Evolutionary conservation across 1,284 basidiomycete species (phyloP).

Genomic region (Takashimella tepidaria): DNA sequence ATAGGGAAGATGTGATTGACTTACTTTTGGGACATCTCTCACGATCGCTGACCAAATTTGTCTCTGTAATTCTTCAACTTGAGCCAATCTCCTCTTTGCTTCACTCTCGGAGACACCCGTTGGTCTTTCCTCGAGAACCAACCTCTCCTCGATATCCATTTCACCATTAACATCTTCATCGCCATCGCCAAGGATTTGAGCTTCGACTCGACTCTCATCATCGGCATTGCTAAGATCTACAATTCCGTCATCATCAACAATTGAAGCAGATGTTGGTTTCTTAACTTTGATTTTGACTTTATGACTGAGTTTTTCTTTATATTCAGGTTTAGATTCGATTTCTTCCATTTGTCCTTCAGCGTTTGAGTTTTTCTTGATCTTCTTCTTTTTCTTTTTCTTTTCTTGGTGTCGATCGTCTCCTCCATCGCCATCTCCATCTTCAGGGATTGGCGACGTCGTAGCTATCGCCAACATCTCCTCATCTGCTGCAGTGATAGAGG

Average conservation of each 20-base stretch:
- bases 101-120: slow-evolving; percentile 38
- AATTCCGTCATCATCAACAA: neutral
- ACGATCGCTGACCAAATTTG: slow-evolving; percentile 84
- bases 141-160: neutral
- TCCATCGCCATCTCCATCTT: no score
- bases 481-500: neutral
- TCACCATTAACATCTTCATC: neutral
- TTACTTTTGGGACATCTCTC: slow-evolving; percentile 73
- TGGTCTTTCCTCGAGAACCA: slow-evolving; percentile 15
- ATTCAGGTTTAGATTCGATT: no score
- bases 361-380: neutral
- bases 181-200: neutral
- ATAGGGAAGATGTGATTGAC: no score
- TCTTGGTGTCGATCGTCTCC: neutral
- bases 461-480: slow-evolving; percentile 10
- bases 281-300: no score
- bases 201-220: neutral
- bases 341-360: neutral
- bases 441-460: no score
- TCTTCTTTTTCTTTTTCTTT: neutral
- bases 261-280: no score
- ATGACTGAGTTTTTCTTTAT: no score
- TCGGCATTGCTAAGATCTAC: neutral
- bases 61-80: slow-evolving; percentile 72
- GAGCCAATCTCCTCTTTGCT: slow-evolving; percentile 29